Evolutionary conservation across 179 eudicot species (phyloP).

Genomic region (Beta corolliflora): DNA sequence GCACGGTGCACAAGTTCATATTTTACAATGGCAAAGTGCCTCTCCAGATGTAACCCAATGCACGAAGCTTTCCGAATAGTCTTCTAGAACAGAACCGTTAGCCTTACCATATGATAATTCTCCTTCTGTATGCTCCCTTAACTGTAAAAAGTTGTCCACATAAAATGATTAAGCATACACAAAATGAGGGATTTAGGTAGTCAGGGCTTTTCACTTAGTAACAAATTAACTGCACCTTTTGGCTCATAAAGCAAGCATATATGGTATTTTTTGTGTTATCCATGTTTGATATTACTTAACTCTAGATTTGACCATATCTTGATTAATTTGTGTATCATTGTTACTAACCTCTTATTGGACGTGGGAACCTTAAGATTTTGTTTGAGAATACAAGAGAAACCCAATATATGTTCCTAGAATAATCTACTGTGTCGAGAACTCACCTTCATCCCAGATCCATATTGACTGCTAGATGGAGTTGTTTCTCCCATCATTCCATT

Average conservation of each 20-base stretch:
- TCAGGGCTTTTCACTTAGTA: too few species aligned
- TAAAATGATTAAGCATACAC: conserved; percentile 5
- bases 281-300: too few species aligned
- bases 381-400: not conserved
- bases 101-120: conserved; percentile 36
- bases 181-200: not conserved
- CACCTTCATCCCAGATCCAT: conserved; percentile 65
- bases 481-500: conserved; percentile 51
- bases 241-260: too few species aligned
- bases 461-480: conserved; percentile 62
- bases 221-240: too few species aligned
- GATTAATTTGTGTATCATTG: not conserved
- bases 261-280: too few species aligned
- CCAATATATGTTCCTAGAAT: not conserved
- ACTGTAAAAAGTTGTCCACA: conserved; percentile 28
- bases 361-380: not conserved
- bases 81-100: conserved; percentile 40
- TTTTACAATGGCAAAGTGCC: conserved; percentile 43
- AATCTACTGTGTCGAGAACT: conserved; percentile 14
- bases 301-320: too few species aligned
- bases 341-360: not conserved
- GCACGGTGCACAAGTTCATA: not conserved
- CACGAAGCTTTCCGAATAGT: conserved; percentile 54
- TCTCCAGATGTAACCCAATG: conserved; percentile 62
- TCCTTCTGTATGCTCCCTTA: conserved; percentile 31